Conservation (phyloP, 129 eudicot genomes). For the sunflower (Helianthus annuus) region HanXRQr2.0-SUNRISE NC_035444.2:150367477-150367976, state of each 20-base stretch:
- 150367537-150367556: not conserved
- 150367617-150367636: not conserved
- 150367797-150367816: no score
- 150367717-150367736: not conserved
- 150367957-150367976: conserved; percentile 9
- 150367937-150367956: not conserved
- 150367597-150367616: not conserved
- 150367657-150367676: no score
- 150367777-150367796: no score
- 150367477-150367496: no score
- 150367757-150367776: no score
- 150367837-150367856: not conserved
- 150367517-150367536: no score
- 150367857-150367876: not conserved
- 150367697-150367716: not conserved
- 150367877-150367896: conserved; percentile 3
- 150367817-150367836: no score
- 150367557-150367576: not conserved
- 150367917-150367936: not conserved
- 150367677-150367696: not conserved
- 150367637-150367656: not conserved
- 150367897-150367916: conserved; percentile 1
- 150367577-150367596: not conserved
- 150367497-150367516: no score
- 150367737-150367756: not conserved